Conservation (phyloP, 768 basidiomycete species). For the Dacryopinax primogenitus region DNA sequence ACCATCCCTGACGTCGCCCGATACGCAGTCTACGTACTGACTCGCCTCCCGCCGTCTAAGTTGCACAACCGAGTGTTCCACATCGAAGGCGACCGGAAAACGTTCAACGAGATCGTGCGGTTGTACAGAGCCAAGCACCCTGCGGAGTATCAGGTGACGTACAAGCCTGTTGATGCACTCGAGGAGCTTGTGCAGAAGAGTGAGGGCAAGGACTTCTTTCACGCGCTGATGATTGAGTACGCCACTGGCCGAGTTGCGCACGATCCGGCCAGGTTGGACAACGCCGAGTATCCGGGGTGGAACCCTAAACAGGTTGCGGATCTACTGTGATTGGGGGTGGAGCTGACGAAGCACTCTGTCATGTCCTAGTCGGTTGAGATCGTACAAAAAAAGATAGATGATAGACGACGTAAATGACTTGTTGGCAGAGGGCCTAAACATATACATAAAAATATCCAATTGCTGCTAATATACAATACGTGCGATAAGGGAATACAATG, state of each 20-base stretch:
- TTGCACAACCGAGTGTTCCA: neutral
- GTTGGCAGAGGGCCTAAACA: no score
- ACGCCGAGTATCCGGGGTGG: neutral
- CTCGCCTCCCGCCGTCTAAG: neutral
- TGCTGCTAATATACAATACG: no score
- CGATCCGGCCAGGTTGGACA: neutral
- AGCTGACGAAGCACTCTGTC: neutral
- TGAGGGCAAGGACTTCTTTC: constrained; percentile 8
- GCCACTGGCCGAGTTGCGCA: neutral
- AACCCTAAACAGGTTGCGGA: constrained; percentile 1
- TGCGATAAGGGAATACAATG: no score
- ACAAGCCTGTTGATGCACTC: neutral
- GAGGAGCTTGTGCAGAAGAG: constrained; percentile 6
- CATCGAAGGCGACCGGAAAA: constrained; percentile 7
- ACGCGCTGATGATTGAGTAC: constrained; percentile 8
- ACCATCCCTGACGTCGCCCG: neutral
- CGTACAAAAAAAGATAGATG: no score
- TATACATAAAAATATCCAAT: no score
- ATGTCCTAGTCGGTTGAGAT: neutral
- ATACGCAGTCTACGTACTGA: neutral
- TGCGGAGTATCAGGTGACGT: neutral
- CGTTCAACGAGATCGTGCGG: neutral
- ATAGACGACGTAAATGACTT: no score
- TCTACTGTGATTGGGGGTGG: neutral
- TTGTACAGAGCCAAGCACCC: neutral